phyloP scores from a whole-genome alignment of 306 rosid genomes.

The Pachyrhizus erosus region DNA sequence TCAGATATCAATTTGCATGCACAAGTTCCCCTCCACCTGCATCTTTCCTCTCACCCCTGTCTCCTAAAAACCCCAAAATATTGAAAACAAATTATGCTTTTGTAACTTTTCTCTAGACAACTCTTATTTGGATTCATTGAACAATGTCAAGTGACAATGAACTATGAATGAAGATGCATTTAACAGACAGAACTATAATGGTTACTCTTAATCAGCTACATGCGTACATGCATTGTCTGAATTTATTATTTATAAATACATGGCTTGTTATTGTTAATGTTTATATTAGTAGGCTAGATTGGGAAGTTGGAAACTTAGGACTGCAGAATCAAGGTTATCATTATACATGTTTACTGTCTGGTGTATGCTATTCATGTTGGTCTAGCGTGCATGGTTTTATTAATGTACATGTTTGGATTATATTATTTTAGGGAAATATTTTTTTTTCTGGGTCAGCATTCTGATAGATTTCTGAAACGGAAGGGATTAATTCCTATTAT shows the following conservation, averaged over 20 bases:
- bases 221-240: conserved; percentile 16
- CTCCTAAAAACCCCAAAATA: conserved; percentile 4
- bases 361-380: conserved; percentile 12
- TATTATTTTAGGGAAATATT: neutral
- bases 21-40: conserved; percentile 19
- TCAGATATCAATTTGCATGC: conserved; percentile 37
- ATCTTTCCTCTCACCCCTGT: neutral
- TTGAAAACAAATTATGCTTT: neutral
- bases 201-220: conserved; percentile 8
- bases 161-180: neutral
- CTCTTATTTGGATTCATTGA: conserved; percentile 5
- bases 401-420: neutral
- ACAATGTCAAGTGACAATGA: conserved; percentile 12
- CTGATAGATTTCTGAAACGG: neutral
- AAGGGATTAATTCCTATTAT: neutral
- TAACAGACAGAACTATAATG: conserved; percentile 16
- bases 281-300: conserved; percentile 12
- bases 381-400: neutral
- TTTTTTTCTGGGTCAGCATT: neutral
- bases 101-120: conserved; percentile 16
- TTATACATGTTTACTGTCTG: conserved; percentile 2
- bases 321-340: conserved; percentile 8
- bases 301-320: conserved; percentile 20
- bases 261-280: conserved; percentile 18
- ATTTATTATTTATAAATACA: conserved; percentile 29